Conservation (phyloP, 352 stramenopile genomes). For the Globisporangium sylvaticum region DNA sequence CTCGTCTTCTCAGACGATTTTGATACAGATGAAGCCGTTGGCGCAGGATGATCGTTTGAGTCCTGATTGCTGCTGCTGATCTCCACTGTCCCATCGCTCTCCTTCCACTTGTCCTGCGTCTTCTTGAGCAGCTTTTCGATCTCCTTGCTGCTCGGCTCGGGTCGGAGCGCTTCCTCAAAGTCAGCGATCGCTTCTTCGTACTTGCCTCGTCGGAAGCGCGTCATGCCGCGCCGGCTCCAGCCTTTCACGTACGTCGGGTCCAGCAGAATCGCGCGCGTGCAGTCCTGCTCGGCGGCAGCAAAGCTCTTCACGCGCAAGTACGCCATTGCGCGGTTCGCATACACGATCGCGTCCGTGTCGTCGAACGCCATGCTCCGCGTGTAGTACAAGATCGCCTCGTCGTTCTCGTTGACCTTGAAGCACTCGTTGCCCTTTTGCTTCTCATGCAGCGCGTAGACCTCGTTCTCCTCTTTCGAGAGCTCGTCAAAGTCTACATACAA, state of each 20-base stretch:
- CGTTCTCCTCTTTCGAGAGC: conserved; percentile 42
- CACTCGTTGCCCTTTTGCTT: conserved; percentile 94
- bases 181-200: conserved; percentile 81
- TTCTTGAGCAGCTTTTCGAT: conserved; percentile 79
- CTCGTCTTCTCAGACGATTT: conserved; percentile 2
- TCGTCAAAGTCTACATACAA: conserved; percentile 51
- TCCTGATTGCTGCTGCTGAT: conserved; percentile 21
- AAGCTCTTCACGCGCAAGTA: conserved; percentile 83
- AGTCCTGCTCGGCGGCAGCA: conserved; percentile 85
- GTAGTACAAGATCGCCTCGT: conserved; percentile 87
- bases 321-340: conserved; percentile 86
- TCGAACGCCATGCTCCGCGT: conserved; percentile 86
- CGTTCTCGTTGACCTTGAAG: conserved; percentile 81
- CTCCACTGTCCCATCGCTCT: conserved; percentile 46
- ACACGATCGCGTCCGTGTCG: conserved; percentile 68
- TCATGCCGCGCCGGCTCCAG: conserved; percentile 84
- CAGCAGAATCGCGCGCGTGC: conserved; percentile 61
- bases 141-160: conserved; percentile 71
- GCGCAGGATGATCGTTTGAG: conserved; percentile 7
- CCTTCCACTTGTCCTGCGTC: conserved; percentile 61
- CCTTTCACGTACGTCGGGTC: conserved; percentile 88
- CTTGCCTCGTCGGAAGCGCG: conserved; percentile 80
- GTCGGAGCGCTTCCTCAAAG: conserved; percentile 61
- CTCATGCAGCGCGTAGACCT: conserved; percentile 70
- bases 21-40: neutral